Conservation (phyloP, 164 flowering plant species). For the Tetrastigma voinierianum region DNA sequence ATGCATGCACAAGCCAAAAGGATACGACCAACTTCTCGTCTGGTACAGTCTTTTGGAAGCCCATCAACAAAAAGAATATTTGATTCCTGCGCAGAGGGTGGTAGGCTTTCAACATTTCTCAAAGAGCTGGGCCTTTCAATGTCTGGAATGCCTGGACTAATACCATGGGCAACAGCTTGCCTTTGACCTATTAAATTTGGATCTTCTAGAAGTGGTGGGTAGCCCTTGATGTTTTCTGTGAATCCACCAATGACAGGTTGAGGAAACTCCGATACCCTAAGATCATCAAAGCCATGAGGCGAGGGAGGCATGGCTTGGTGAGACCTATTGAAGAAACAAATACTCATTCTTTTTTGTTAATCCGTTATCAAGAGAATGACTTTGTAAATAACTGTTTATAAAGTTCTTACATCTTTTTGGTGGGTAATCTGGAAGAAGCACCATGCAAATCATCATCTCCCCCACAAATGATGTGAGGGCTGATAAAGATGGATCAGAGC, state of each 20-base stretch:
- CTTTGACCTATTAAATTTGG: constrained; percentile 34
- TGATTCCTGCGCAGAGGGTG: constrained; percentile 33
- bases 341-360: not conserved
- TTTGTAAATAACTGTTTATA: not conserved
- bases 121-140: constrained; percentile 34
- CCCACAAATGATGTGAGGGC: constrained; percentile 19
- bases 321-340: constrained; percentile 25
- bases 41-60: constrained; percentile 69
- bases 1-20: no score
- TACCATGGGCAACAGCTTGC: constrained; percentile 33
- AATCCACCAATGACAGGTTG: constrained; percentile 38
- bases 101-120: constrained; percentile 27
- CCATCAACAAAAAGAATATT: constrained; percentile 69
- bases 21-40: constrained; percentile 81
- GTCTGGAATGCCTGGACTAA: constrained; percentile 30
- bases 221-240: constrained; percentile 32
- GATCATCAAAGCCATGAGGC: constrained; percentile 31
- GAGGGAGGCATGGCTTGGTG: no score
- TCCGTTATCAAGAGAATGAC: not conserved
- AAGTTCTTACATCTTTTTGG: constrained; percentile 38
- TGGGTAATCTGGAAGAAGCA: constrained; percentile 33
- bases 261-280: constrained; percentile 26
- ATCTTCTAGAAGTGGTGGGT: constrained; percentile 34
- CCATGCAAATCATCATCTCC: constrained; percentile 29
- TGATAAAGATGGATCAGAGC: constrained; percentile 36